A percentile compares a stretch with the other conserved stretches of the same genome.
phyloP scores from a whole-genome alignment of 495 filamentous ascomycete genomes.

The Daldinia concentrica region DNA sequence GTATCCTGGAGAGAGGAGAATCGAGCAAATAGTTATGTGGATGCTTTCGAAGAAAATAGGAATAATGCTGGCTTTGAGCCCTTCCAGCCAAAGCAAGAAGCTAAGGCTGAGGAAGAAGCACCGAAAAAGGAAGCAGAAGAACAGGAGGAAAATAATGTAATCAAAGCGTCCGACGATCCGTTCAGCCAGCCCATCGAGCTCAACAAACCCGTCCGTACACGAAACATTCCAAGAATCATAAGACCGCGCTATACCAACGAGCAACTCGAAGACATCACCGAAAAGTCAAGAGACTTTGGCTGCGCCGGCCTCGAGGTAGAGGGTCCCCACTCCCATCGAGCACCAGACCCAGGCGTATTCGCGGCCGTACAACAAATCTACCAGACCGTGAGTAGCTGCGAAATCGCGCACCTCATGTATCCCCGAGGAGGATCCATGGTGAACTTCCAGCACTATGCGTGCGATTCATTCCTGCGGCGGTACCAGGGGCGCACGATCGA shows the following conservation, averaged over 20 bases:
- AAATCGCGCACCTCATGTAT: constrained; percentile 8
- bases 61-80: constrained; percentile 8
- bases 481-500: constrained; percentile 44
- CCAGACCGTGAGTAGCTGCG: neutral
- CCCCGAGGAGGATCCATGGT: neutral
- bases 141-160: neutral
- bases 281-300: neutral
- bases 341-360: constrained; percentile 15
- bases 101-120: neutral
- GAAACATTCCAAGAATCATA: constrained; percentile 2
- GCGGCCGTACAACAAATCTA: constrained; percentile 5
- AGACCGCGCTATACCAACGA: neutral
- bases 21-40: neutral
- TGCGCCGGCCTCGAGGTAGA: neutral
- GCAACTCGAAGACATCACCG: neutral
- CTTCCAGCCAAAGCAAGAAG: neutral
- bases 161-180: neutral
- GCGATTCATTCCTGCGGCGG: neutral
- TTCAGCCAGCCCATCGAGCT: neutral
- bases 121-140: neutral
- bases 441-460: constrained; percentile 2
- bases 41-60: constrained; percentile 9
- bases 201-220: neutral
- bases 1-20: constrained; percentile 17
- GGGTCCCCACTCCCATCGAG: neutral